Evolutionary conservation across 306 rosid genomes (phyloP), one percentile per base, ranked within the genome.

Genomic region (Cajanus cajan): DNA sequence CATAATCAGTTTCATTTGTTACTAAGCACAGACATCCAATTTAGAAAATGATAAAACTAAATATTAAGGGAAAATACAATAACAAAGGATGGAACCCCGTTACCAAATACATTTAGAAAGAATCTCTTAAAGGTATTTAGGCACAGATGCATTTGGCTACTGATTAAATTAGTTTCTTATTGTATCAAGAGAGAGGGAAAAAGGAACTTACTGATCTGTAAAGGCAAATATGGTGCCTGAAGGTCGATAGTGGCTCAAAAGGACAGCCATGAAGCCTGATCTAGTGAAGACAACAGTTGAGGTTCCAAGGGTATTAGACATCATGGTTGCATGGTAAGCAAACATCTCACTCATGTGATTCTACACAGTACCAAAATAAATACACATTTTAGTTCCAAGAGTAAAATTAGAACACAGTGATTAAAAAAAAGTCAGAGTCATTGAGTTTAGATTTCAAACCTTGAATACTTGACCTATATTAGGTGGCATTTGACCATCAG

Each of bases 311-410:
- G 98, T 92, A 83, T 95, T 92, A 75, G 98, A 91, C 96, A 95
- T 95, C 88, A 90, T 90, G 82, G 98, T 95, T 73, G 98, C 98
- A 78, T 95, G 98, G 86, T 90, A 95, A 44, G 98, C 98, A 87
- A 95, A 95, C 98, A 92, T 95, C 88, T 92, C 98, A 3, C 98
- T 95, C 98, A 90, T 95, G 82, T 91, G 98, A 77, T 95, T 95
- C 97, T 95, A 74, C 81, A 82, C 18, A 68, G 5, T 34, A 31
- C n/a, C 40, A 77, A 84, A 80, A 11, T 59, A 65, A 54, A 64
- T 16, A 57, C 67, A 78, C 47, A 43, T 28, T 41, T 82, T 48
- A 54, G 76, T 51, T 25, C 5, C 55, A 13, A 67, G 16, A 47
- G 47, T 34, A 80, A 82, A 48, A 66, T n/a, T 18, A 33, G 54